Evolutionary conservation across 768 basidiomycete species (phyloP).

Genomic region (Mycena crocata): DNA sequence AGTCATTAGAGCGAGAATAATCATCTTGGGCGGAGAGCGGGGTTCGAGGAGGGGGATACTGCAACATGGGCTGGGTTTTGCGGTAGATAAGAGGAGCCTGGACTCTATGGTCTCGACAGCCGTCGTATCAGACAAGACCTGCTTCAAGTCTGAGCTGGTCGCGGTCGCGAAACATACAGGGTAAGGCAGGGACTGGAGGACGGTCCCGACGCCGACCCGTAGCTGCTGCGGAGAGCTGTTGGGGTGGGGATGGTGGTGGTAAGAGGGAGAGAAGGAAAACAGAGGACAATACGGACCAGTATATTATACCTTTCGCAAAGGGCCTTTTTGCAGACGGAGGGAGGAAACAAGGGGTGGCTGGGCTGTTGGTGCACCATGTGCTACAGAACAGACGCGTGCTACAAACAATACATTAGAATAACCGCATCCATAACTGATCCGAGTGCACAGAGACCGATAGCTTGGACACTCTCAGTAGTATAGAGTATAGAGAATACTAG

Average conservation of each 20-base stretch:
- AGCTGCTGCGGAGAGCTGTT: constrained; percentile 32
- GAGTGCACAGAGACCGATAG: too few species aligned
- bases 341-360: constrained; percentile 32
- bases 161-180: constrained; percentile 57
- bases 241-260: constrained; percentile 28
- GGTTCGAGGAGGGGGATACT: constrained; percentile 61
- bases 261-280: constrained; percentile 39
- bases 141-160: constrained; percentile 63
- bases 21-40: constrained; percentile 52
- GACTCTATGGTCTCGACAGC: constrained; percentile 24
- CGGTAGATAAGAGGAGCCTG: constrained; percentile 35
- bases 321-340: constrained; percentile 23
- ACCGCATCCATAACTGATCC: constrained; percentile 24
- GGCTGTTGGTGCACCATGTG: constrained; percentile 16
- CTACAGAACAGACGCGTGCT: constrained; percentile 20
- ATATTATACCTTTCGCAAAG: constrained; percentile 27
- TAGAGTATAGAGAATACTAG: too few species aligned
- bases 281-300: constrained; percentile 35
- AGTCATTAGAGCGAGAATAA: constrained; percentile 58
- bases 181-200: constrained; percentile 37
- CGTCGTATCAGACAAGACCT: constrained; percentile 69
- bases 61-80: constrained; percentile 69
- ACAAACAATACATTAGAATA: constrained; percentile 17
- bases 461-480: too few species aligned
- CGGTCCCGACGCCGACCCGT: constrained; percentile 45